phyloP scores from a whole-genome alignment of 305 asterid species.

The Rubia balearica region DNA sequence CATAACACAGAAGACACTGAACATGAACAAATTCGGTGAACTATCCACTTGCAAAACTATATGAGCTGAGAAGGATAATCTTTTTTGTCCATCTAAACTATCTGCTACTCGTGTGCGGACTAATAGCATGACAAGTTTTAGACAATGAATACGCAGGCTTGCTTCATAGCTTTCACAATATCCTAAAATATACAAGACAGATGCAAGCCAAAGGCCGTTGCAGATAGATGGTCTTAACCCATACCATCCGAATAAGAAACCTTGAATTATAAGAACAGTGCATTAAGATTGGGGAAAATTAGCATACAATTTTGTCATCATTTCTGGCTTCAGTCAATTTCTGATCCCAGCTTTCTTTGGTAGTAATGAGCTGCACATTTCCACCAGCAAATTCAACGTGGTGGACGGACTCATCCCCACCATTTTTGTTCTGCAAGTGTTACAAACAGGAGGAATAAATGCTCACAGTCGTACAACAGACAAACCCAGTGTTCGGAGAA shows the following conservation, averaged over 20 bases:
- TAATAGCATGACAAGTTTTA: neutral
- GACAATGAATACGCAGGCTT: too few relatives aligned
- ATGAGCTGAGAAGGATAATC: neutral
- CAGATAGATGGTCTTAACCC: neutral
- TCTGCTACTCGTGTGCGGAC: neutral
- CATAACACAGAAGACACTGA: neutral
- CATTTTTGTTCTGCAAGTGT: conserved; percentile 28
- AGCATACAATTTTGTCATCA: conserved; percentile 67
- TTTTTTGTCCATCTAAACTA: neutral
- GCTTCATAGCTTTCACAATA: neutral
- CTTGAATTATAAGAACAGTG: neutral
- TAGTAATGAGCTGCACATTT: conserved; percentile 74
- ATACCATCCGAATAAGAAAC: neutral
- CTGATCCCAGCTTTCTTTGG: conserved; percentile 85
- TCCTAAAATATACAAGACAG: neutral
- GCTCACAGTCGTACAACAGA: neutral
- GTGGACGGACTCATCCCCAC: conserved; percentile 50
- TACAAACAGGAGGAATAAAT: neutral
- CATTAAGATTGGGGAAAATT: neutral
- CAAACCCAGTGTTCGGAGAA: neutral
- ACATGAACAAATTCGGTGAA: neutral
- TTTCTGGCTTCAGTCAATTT: conserved; percentile 63
- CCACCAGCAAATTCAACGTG: conserved; percentile 73
- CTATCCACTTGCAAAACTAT: neutral
- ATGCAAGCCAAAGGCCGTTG: neutral